phyloP scores from a whole-genome alignment of 768 basidiomycete genomes.

The Trametes cubensis region DNA sequence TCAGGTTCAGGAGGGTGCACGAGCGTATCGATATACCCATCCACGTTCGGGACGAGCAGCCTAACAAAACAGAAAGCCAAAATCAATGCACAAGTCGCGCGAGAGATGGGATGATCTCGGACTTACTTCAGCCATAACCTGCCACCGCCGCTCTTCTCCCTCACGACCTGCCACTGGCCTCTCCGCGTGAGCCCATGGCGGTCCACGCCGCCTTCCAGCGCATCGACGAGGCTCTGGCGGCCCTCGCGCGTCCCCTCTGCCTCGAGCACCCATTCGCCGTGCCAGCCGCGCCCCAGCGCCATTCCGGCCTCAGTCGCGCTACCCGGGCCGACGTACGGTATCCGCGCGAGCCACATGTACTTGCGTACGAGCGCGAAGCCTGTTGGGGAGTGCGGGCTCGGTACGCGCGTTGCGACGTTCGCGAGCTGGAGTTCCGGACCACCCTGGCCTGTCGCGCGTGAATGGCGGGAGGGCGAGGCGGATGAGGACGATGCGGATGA shows the following conservation, averaged over 20 bases:
- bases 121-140: slow-evolving; percentile 67
- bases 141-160: slow-evolving; percentile 62
- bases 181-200: slow-evolving; percentile 32
- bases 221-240: slow-evolving; percentile 55
- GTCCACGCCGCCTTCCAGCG: slow-evolving; percentile 44
- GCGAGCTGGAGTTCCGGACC: slow-evolving; percentile 48
- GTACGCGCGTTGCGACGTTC: slow-evolving; percentile 48
- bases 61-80: slow-evolving; percentile 3
- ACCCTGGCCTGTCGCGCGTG: slow-evolving; percentile 17
- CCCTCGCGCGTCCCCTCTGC: slow-evolving; percentile 76
- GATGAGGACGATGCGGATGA: slow-evolving; percentile 36
- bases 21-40: slow-evolving; percentile 24
- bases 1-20: slow-evolving; percentile 23
- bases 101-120: too few relatives aligned
- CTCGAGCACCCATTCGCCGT: slow-evolving; percentile 80
- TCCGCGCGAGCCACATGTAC: slow-evolving; percentile 66
- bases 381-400: slow-evolving; percentile 60
- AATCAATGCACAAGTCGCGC: too few relatives aligned
- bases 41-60: slow-evolving; percentile 27
- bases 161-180: slow-evolving; percentile 55
- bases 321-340: slow-evolving; percentile 39
- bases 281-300: slow-evolving; percentile 68
- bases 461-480: too few relatives aligned
- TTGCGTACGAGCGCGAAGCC: slow-evolving; percentile 63
- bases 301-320: slow-evolving; percentile 30